These are phyloP conservation scores for Nicotiana attenuata DNA, from an alignment of 257 asterid species.

Conservation along the genomic window DNA sequence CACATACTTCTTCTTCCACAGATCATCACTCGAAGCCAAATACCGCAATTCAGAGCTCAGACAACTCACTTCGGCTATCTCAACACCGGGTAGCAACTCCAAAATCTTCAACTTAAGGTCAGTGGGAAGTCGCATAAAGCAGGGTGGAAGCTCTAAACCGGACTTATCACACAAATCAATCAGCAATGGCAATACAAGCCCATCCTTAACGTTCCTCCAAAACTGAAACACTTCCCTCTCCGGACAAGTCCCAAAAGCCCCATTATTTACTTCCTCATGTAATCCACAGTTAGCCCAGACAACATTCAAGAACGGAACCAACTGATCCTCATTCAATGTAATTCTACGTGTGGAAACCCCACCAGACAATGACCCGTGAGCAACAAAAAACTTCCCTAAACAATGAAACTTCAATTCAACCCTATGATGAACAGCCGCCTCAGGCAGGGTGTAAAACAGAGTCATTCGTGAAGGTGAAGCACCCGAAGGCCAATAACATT, in stretches of 20 bases:
- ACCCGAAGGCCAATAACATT: slow-evolving; percentile 35
- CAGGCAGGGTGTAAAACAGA: slow-evolving; percentile 63
- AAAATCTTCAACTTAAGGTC: slow-evolving; percentile 70
- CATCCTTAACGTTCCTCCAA: slow-evolving; percentile 76
- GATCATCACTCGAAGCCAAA: slow-evolving; percentile 57
- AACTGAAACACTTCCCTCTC: slow-evolving; percentile 67
- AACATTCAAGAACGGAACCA: slow-evolving; percentile 63
- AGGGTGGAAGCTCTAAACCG: slow-evolving; percentile 69
- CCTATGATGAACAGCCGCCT: slow-evolving; percentile 15
- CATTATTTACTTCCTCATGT: slow-evolving; percentile 22
- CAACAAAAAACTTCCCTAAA: slow-evolving; percentile 49
- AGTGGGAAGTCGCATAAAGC: slow-evolving; percentile 69
- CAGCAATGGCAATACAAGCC: slow-evolving; percentile 71
- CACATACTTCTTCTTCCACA: slow-evolving; percentile 62
- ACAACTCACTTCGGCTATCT: slow-evolving; percentile 56
- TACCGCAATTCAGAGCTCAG: slow-evolving; percentile 54
- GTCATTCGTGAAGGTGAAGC: slow-evolving; percentile 28
- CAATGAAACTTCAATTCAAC: slow-evolving; percentile 57
- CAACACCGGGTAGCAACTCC: slow-evolving; percentile 62
- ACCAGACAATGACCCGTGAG: slow-evolving; percentile 50
- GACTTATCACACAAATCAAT: slow-evolving; percentile 68
- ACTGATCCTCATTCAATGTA: slow-evolving; percentile 45
- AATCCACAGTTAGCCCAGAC: slow-evolving; percentile 80
- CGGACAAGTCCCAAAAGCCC: slow-evolving; percentile 22
- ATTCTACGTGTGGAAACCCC: slow-evolving; percentile 27